Conservation (phyloP, 192 early-diverging fungal genomes). For the Coemansia pectinata region DNA sequence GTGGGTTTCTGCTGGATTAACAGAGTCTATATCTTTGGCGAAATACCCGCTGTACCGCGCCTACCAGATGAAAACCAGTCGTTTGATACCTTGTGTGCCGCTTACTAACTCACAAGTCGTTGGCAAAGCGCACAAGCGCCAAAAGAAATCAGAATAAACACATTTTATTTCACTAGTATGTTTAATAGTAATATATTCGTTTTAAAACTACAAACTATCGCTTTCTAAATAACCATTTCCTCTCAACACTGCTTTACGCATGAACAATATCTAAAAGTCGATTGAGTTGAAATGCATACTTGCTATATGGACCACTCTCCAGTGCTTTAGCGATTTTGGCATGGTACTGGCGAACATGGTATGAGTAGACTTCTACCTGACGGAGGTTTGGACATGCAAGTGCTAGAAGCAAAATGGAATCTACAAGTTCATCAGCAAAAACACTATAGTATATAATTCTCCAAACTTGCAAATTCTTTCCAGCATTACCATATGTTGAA, state of each 20-base stretch:
- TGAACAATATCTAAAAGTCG: no score
- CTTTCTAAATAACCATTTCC: no score
- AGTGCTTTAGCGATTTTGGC: not conserved
- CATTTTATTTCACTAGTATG: no score
- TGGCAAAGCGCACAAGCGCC: conserved; percentile 7
- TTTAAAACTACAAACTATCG: no score
- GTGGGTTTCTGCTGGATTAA: conserved; percentile 62
- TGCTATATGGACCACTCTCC: no score
- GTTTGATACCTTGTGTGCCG: conserved; percentile 58
- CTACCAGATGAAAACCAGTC: conserved; percentile 62
- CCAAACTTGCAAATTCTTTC: not conserved
- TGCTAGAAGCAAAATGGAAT: not conserved
- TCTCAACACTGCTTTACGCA: no score
- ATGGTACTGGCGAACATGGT: no score
- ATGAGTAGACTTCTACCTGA: no score
- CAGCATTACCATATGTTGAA: not conserved
- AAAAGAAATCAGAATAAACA: not conserved
- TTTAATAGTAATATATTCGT: no score
- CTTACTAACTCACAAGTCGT: conserved; percentile 26
- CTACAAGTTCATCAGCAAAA: not conserved
- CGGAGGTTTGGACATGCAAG: no score
- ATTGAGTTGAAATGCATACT: no score
- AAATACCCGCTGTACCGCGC: conserved; percentile 81
- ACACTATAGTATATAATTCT: not conserved
- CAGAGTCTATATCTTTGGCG: conserved; percentile 60